These are phyloP conservation scores for Afroboletus lepidellus DNA, from an alignment of 1,284 basidiomycete species.

Conservation along the genomic window DNA sequence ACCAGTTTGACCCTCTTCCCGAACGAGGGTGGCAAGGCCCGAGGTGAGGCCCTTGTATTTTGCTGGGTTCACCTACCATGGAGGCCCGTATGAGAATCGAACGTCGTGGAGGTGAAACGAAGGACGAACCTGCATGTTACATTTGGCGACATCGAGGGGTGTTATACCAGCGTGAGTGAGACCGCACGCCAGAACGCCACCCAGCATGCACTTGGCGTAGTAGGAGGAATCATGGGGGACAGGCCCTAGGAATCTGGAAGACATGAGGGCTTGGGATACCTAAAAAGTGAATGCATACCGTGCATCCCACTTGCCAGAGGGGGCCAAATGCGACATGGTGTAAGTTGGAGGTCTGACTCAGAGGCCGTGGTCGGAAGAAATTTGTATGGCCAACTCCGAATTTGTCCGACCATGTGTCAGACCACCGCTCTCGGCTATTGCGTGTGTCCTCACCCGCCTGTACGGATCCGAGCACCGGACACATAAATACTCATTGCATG, in stretches of 20 bases:
- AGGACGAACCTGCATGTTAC: constrained; percentile 88
- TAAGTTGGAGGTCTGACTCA: too few relatives aligned
- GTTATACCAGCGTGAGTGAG: constrained; percentile 93
- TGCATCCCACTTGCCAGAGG: constrained; percentile 65
- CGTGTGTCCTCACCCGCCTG: too few relatives aligned
- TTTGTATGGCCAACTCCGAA: too few relatives aligned
- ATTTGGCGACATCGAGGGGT: constrained; percentile 94
- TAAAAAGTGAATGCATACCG: constrained; percentile 41
- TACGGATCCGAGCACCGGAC: too few relatives aligned
- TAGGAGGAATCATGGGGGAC: constrained; percentile 72
- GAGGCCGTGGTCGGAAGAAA: too few relatives aligned
- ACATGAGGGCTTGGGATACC: constrained; percentile 21
- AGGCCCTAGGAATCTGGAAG: constrained; percentile 58
- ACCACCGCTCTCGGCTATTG: too few relatives aligned
- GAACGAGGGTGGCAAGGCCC: constrained; percentile 73
- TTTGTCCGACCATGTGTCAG: too few relatives aligned
- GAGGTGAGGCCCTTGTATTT: constrained; percentile 78
- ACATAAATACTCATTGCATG: too few relatives aligned
- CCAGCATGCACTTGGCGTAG: constrained; percentile 82
- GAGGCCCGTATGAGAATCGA: background rate
- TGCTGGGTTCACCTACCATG: constrained; percentile 56
- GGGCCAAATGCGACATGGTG: constrained; percentile 31
- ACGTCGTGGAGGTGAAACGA: background rate
- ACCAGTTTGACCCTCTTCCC: constrained; percentile 81
- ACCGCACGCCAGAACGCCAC: constrained; percentile 91